These are phyloP conservation scores for Pseudogymnoascus sp. DNA, from an alignment of 2,329 filamentous ascomycete species.

Conservation along the genomic window DNA sequence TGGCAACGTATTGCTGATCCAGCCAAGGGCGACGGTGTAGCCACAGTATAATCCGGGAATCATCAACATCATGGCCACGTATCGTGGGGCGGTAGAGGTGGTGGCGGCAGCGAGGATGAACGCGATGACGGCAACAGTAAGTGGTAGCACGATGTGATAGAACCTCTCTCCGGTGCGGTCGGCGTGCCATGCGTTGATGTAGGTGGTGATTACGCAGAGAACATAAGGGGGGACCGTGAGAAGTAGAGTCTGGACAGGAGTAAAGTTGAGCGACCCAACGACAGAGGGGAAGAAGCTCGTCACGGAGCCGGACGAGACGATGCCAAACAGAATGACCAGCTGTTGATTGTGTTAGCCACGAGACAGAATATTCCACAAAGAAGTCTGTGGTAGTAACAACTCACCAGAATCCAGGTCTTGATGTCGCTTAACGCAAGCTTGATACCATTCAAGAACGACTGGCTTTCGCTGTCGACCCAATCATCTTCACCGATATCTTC, in stretches of 20 bases:
- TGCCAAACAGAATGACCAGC: slow-evolving; percentile 52
- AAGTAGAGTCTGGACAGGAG: slow-evolving; percentile 51
- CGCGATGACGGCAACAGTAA: slow-evolving; percentile 53
- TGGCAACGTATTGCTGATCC: slow-evolving; percentile 71
- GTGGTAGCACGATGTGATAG: slow-evolving; percentile 57
- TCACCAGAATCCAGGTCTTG: slow-evolving; percentile 54
- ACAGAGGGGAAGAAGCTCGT: slow-evolving; percentile 68
- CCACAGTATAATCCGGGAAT: slow-evolving; percentile 56
- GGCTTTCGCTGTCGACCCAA: slow-evolving; percentile 49
- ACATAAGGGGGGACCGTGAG: slow-evolving; percentile 62
- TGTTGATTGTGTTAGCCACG: slow-evolving; percentile 20
- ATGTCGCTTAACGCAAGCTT: slow-evolving; percentile 35
- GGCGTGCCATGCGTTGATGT: slow-evolving; percentile 62
- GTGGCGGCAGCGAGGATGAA: slow-evolving; percentile 66
- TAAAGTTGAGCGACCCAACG: slow-evolving; percentile 60
- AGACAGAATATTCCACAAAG: slow-evolving; percentile 15
- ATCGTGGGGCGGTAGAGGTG: slow-evolving; percentile 52
- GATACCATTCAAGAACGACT: slow-evolving; percentile 49
- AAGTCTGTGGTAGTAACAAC: slow-evolving; percentile 23
- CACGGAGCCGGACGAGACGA: slow-evolving; percentile 51
- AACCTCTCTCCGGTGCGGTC: slow-evolving; percentile 66
- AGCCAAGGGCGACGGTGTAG: slow-evolving; percentile 63
- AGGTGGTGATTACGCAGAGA: slow-evolving; percentile 54
- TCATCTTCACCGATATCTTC: slow-evolving; percentile 61
- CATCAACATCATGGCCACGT: slow-evolving; percentile 69